A percentile compares a stretch with the other conserved stretches of the same genome.
Conservation (phyloP, 768 basidiomycete genomes). For the Rhizopogon vulgaris region DNA sequence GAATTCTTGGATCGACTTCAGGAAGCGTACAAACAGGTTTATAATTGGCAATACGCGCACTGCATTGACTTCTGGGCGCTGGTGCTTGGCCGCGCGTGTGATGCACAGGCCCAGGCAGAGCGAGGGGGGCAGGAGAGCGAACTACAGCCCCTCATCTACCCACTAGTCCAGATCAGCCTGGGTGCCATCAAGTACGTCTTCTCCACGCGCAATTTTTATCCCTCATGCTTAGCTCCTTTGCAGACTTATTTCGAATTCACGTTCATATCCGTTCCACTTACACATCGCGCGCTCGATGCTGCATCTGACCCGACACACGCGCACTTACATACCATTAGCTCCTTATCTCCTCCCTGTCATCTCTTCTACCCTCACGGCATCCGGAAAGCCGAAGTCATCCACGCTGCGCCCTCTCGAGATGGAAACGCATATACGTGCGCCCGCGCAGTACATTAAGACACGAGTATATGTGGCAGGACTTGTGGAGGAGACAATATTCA, state of each 20-base stretch:
- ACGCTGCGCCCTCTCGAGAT: constrained; percentile 88
- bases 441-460: constrained; percentile 84
- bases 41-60: constrained; percentile 99
- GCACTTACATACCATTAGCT: constrained; percentile 81
- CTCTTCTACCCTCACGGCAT: constrained; percentile 60
- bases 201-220: constrained; percentile 1
- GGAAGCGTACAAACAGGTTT: constrained; percentile 91
- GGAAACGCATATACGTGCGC: constrained; percentile 80
- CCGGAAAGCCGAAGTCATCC: constrained; percentile 72
- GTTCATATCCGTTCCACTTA: constrained; percentile 93
- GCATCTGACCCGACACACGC: constrained; percentile 77
- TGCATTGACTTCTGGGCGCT: constrained; percentile 94
- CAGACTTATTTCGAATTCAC: constrained; percentile 85
- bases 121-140: constrained; percentile 62
- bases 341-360: constrained; percentile 86
- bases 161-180: constrained; percentile 88
- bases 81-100: constrained; percentile 79
- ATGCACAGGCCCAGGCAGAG: constrained; percentile 45
- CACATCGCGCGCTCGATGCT: constrained; percentile 87
- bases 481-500: constrained; percentile 72
- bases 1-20: constrained; percentile 22
- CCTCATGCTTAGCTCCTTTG: background rate
- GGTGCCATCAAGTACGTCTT: constrained; percentile 82
- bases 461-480: constrained; percentile 79
- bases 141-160: constrained; percentile 86